Base-by-base conservation (phyloP, 495 filamentous ascomycete genomes). In the Hypoxylon subgilvum region DNA sequence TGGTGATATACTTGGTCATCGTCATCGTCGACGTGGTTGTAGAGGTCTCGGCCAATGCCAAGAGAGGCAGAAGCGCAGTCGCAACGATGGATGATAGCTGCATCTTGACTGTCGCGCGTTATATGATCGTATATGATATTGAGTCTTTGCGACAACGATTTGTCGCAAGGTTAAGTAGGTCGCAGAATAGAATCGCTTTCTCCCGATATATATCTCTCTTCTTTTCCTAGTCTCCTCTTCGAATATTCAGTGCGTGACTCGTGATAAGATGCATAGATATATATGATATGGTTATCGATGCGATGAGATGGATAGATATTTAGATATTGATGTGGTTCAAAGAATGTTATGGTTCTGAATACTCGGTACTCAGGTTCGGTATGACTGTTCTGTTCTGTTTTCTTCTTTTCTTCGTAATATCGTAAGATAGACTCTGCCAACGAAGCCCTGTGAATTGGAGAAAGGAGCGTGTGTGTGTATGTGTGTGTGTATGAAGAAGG, bases 381-480 rank as follows among this genome's bases (percentile, higher is more conserved):
- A 36, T 46, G 28, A 42, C 28, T 47, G 14, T 22, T 6, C 3
- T n/a, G 9, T 35, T 35, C 12, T 35, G 5, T 10, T 30, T 30
- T 30, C 10, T 30, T 30, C 27, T 59, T 14, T 71, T 66, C 59
- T 63, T 66, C 52, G 63, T 65, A 64, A 72, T 57, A 44, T 66
- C 65, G 62, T 61, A 52, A 58, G 38, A 44, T 69, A 77, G 76
- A 80, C 79, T 82, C 76, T 82, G 79, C 79, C 78, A 82, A 82
- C 79, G 79, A 79, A 80, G 78, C 71, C 78, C 68, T 76, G 66
- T 71, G 64, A 51, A 58, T 60, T 35, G 54, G 54, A 45, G 51
- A 54, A 63, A 40, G 34, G 56, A 61, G 49, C 35, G 64, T 50
- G 39, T 39, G 55, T 16, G 43, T 6, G 10, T 5, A 30, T 5